Percentiles rank a stretch among this genome's conserved stretches.
These are phyloP conservation scores for Trichosporon sp. DNA, from an alignment of 1,284 basidiomycete genomes.

Conservation along the genomic window DNA sequence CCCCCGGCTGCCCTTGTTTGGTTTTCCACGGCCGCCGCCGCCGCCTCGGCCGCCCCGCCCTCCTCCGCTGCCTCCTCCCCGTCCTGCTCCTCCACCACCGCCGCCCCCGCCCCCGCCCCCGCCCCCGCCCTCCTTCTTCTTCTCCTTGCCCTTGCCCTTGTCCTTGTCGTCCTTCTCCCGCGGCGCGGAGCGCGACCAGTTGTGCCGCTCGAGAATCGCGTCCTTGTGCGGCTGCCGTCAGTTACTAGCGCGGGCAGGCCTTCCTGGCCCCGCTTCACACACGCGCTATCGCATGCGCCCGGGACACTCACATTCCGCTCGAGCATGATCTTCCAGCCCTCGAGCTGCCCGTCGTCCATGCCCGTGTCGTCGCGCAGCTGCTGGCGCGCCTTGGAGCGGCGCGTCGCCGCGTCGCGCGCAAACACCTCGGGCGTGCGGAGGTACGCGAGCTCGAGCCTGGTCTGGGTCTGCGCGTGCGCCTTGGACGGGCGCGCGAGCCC, in stretches of 20 bases:
- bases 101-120: conserved; percentile 12
- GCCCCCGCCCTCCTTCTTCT: conserved; percentile 3
- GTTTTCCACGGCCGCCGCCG: conserved; percentile 30
- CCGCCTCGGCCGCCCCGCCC: conserved; percentile 32
- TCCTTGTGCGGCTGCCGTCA: conserved; percentile 44
- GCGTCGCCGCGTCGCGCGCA: conserved; percentile 66
- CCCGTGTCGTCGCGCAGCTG: conserved; percentile 65
- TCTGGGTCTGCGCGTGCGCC: conserved; percentile 50
- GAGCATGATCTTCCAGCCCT: conserved; percentile 82
- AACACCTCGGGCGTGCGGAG: conserved; percentile 67
- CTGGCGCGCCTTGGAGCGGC: conserved; percentile 61
- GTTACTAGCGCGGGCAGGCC: no score
- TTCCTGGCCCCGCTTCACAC: no score
- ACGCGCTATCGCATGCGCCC: no score
- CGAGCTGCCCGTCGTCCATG: conserved; percentile 67
- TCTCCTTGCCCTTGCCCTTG: conserved; percentile 11
- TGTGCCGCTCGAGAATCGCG: conserved; percentile 44
- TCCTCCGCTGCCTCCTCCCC: conserved; percentile 24
- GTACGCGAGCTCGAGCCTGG: conserved; percentile 69
- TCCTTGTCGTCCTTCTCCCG: conserved; percentile 6
- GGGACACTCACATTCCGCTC: conserved; percentile 75
- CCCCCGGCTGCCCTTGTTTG: conserved; percentile 44
- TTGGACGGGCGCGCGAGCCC: not conserved
- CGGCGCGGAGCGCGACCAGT: conserved; percentile 14
- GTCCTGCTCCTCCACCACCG: conserved; percentile 21